Evolutionary conservation across 169 alveolate species (phyloP).

Genomic region (Cryptosporidium muris): DNA sequence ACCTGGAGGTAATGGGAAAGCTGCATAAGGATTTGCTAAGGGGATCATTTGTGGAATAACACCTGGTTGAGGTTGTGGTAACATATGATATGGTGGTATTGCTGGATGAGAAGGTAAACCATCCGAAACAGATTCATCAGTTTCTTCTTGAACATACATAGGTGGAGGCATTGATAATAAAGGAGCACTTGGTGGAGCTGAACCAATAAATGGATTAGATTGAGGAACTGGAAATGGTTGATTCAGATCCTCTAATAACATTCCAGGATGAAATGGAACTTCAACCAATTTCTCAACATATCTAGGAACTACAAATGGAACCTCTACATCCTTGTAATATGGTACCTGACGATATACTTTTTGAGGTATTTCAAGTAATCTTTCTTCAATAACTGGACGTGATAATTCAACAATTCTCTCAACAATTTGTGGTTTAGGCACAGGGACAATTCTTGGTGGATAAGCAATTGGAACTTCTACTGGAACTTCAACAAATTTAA

Average conservation of each 20-base stretch:
- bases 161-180: conserved; percentile 67
- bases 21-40: conserved; percentile 65
- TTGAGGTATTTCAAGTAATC: conserved; percentile 83
- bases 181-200: conserved; percentile 71
- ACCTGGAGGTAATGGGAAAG: conserved; percentile 70
- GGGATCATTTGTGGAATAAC: conserved; percentile 71
- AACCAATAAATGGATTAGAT: conserved; percentile 45
- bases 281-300: conserved; percentile 85
- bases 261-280: conserved; percentile 81
- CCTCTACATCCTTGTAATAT: conserved; percentile 83
- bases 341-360: conserved; percentile 84
- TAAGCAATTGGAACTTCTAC: conserved; percentile 85
- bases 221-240: conserved; percentile 70
- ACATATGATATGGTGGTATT: conserved; percentile 68
- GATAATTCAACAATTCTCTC: conserved; percentile 83
- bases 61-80: conserved; percentile 69
- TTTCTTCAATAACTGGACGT: conserved; percentile 80
- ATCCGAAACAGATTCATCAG: conserved; percentile 61
- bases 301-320: conserved; percentile 85
- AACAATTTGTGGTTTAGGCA: conserved; percentile 81
- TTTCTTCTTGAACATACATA: conserved; percentile 48
- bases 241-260: conserved; percentile 60
- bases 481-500: conserved; percentile 85
- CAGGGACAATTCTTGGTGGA: conserved; percentile 86
- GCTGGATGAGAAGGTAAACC: conserved; percentile 71